Conservation (phyloP, 345 rosid genomes). For the Acer campestre region DNA sequence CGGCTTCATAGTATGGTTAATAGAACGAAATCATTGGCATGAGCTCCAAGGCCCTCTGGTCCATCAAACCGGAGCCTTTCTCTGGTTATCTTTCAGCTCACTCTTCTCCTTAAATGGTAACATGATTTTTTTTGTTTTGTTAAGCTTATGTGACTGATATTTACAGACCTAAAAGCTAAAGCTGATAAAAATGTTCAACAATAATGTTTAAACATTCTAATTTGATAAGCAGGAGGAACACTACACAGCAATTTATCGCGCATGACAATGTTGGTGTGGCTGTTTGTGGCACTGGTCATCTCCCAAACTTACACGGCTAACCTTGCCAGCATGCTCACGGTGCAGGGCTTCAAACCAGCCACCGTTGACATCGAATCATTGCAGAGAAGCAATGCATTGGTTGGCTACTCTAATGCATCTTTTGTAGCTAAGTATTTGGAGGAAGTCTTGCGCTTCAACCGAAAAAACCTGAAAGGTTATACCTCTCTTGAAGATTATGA, state of each 20-base stretch:
- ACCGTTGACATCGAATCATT: conserved; percentile 15
- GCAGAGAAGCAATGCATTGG: conserved; percentile 5
- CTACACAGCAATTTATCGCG: conserved; percentile 33
- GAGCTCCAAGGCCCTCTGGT: conserved; percentile 1
- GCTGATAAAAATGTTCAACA: too few species aligned
- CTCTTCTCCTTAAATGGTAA: conserved; percentile 30
- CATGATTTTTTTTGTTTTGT: not conserved
- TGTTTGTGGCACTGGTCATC: conserved; percentile 27
- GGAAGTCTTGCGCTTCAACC: conserved; percentile 12
- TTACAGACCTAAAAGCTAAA: too few species aligned
- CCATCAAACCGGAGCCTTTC: conserved; percentile 20
- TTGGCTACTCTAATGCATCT: conserved; percentile 20
- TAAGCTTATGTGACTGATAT: not conserved
- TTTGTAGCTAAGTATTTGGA: conserved; percentile 12
- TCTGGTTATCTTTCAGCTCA: conserved; percentile 31
- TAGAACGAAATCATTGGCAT: conserved; percentile 19
- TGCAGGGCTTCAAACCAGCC: conserved; percentile 14
- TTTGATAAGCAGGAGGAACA: conserved; percentile 13
- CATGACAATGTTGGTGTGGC: conserved; percentile 29
- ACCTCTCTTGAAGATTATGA: conserved; percentile 4
- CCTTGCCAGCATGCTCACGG: conserved; percentile 27
- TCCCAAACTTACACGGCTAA: conserved; percentile 31
- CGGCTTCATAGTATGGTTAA: conserved; percentile 31
- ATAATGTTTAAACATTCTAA: too few species aligned
- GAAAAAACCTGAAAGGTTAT: not conserved